phyloP scores from a whole-genome alignment of 1,139 yeast species.

The Suhomyces anneliseae region DNA sequence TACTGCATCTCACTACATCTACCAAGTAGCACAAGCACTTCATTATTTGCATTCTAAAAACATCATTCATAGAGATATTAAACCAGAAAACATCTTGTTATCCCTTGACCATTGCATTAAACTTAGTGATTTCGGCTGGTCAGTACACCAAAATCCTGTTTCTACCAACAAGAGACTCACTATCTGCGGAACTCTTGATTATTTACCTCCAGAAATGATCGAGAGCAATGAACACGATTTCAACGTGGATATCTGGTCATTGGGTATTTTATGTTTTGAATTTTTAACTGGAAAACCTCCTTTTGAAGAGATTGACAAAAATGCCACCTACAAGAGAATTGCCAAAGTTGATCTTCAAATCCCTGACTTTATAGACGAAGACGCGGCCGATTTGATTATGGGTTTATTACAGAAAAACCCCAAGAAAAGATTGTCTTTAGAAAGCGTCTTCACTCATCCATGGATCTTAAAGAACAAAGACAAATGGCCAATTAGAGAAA shows the following conservation, averaged over 20 bases:
- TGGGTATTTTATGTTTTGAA: constrained; percentile 86
- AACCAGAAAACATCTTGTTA: constrained; percentile 85
- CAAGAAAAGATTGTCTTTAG: constrained; percentile 57
- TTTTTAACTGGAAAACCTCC: constrained; percentile 88
- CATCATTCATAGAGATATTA: constrained; percentile 87
- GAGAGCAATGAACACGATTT: constrained; percentile 78
- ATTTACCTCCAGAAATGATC: constrained; percentile 94
- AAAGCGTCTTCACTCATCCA: constrained; percentile 69
- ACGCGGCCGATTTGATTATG: constrained; percentile 75
- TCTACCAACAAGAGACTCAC: constrained; percentile 66
- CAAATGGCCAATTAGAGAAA: constrained; percentile 30
- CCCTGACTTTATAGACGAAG: constrained; percentile 67
- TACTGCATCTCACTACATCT: constrained; percentile 75
- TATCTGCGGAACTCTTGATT: constrained; percentile 93
- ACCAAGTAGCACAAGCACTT: constrained; percentile 80
- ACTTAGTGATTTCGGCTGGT: constrained; percentile 96
- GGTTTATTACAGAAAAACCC: constrained; percentile 67
- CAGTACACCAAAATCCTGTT: constrained; percentile 44
- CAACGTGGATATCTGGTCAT: constrained; percentile 87
- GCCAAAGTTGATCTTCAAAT: constrained; percentile 71
- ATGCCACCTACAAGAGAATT: constrained; percentile 76
- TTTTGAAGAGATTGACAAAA: constrained; percentile 76
- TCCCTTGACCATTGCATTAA: constrained; percentile 73
- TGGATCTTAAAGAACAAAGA: constrained; percentile 74
- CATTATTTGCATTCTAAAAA: constrained; percentile 72